These are phyloP conservation scores for Moniliella sp. DNA, from an alignment of 1,284 basidiomycete species.

Conservation along the genomic window DNA sequence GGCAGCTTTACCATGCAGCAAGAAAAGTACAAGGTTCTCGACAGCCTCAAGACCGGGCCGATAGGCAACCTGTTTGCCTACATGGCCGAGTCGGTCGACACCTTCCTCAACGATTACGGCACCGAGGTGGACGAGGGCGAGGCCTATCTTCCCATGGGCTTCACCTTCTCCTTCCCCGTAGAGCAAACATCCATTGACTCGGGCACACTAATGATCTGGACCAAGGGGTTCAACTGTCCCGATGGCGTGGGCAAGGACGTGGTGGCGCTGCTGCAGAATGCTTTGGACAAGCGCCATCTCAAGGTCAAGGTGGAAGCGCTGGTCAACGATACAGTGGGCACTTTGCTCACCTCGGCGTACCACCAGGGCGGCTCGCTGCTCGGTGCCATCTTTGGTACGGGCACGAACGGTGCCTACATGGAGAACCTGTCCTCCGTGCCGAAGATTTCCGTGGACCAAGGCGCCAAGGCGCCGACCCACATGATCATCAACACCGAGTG, in stretches of 20 bases:
- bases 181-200: slow-evolving; percentile 77
- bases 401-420: slow-evolving; percentile 90
- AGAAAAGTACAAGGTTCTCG: slow-evolving; percentile 28
- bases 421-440: slow-evolving; percentile 63
- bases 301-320: slow-evolving; percentile 84
- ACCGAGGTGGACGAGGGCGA: slow-evolving; percentile 17
- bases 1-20: slow-evolving; percentile 59
- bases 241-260: slow-evolving; percentile 70
- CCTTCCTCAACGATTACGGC: slow-evolving; percentile 58
- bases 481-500: slow-evolving; percentile 98
- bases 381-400: slow-evolving; percentile 83
- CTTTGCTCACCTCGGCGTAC: slow-evolving; percentile 75
- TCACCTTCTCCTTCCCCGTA: slow-evolving; percentile 65
- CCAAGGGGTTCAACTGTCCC: slow-evolving; percentile 33
- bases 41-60: slow-evolving; percentile 23
- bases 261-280: slow-evolving; percentile 71
- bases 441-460: slow-evolving; percentile 38
- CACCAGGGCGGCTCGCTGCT: slow-evolving; percentile 59
- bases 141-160: slow-evolving; percentile 39
- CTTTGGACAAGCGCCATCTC: slow-evolving; percentile 76
- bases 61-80: slow-evolving; percentile 42
- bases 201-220: slow-evolving; percentile 46
- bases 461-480: slow-evolving; percentile 33
- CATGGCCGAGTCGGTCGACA: slow-evolving; percentile 81
- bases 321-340: slow-evolving; percentile 84